phyloP scores from a whole-genome alignment of 768 basidiomycete species.

The Panellus pusillus region DNA sequence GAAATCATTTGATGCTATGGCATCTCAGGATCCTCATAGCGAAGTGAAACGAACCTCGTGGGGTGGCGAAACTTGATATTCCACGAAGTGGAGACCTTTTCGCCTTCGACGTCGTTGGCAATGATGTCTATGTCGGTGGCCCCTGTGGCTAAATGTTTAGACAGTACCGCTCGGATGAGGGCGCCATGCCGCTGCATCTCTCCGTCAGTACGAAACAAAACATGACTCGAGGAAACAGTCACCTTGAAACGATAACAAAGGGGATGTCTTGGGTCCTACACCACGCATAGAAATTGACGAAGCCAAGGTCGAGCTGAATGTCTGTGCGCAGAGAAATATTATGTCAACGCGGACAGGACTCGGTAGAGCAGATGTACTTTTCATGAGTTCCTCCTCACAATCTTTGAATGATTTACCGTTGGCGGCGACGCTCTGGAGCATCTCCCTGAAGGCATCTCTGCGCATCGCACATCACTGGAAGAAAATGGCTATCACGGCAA shows the following conservation, averaged over 20 bases:
- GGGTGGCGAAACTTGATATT: constrained; percentile 88
- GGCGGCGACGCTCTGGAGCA: constrained; percentile 76
- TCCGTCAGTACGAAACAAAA: neutral
- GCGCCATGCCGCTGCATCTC: constrained; percentile 79
- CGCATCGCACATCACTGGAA: neutral
- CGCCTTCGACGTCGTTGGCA: constrained; percentile 81
- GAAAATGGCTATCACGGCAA: neutral
- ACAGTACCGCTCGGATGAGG: constrained; percentile 88
- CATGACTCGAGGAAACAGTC: constrained; percentile 1
- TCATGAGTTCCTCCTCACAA: constrained; percentile 72
- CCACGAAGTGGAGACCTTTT: constrained; percentile 65
- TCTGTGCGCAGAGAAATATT: constrained; percentile 43
- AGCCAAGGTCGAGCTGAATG: constrained; percentile 84
- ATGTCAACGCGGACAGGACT: neutral
- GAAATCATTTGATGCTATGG: neutral
- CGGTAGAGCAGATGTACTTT: constrained; percentile 49
- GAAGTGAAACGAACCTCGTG: constrained; percentile 53
- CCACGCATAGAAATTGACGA: constrained; percentile 85
- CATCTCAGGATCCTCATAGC: too few relatives aligned
- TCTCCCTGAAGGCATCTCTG: constrained; percentile 86
- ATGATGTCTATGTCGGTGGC: constrained; percentile 85
- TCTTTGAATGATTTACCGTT: constrained; percentile 83
- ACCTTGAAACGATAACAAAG: constrained; percentile 93
- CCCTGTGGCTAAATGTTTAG: constrained; percentile 74
- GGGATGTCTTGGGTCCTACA: constrained; percentile 82